Percentiles rank a stretch among this genome's conserved stretches.
These are phyloP conservation scores for Cryptosporidium meleagridis DNA, from an alignment of 169 alveolate genomes.

Conservation along the genomic window DNA sequence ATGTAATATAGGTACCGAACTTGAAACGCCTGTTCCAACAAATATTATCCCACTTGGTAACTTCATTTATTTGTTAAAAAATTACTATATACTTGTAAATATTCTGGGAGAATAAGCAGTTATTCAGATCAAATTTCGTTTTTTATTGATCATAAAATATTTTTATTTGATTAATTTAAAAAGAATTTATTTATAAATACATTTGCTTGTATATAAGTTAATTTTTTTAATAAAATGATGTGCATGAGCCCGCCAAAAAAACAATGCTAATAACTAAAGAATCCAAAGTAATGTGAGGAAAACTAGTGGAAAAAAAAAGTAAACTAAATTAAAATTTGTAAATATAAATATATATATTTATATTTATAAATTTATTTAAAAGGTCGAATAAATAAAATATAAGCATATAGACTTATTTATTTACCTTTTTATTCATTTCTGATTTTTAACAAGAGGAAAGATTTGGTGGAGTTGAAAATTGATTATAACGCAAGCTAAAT, in stretches of 20 bases:
- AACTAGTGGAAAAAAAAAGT: not conserved
- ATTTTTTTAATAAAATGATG: not conserved
- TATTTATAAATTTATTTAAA: not conserved
- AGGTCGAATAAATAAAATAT: not conserved
- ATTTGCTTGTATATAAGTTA: not conserved
- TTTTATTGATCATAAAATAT: too few relatives aligned
- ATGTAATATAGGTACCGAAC: constrained; percentile 70
- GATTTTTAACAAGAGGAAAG: not conserved
- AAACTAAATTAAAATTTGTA: not conserved
- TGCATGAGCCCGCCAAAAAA: constrained; percentile 9
- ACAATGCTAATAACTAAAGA: not conserved
- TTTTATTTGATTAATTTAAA: not conserved
- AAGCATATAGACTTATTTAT: not conserved
- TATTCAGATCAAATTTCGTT: not conserved
- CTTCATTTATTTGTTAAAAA: not conserved
- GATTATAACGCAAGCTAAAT: not conserved
- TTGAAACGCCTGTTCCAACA: constrained; percentile 60
- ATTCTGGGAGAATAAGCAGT: not conserved
- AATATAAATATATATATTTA: not conserved
- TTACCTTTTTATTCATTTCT: not conserved
- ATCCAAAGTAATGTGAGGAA: constrained; percentile 4
- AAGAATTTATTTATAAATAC: not conserved
- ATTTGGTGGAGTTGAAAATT: not conserved
- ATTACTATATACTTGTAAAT: not conserved
- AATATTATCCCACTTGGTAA: constrained; percentile 51